Evolutionary conservation across 2,329 filamentous ascomycete genomes (phyloP).

Genomic region (Trichoderma asperellum): DNA sequence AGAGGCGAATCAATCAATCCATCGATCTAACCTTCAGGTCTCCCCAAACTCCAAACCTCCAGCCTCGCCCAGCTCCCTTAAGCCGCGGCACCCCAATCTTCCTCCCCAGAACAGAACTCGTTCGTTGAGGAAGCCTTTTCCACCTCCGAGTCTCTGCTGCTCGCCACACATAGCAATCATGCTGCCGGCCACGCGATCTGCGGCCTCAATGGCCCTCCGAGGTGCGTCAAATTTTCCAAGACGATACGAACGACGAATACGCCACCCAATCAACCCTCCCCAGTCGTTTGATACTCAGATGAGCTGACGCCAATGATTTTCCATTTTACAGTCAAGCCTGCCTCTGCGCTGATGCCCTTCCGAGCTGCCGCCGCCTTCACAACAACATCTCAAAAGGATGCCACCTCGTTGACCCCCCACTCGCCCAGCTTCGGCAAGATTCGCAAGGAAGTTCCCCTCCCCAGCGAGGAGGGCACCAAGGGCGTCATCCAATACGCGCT

Average conservation of each 20-base stretch:
- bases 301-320: background rate
- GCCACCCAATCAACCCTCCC: background rate
- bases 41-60: conserved; percentile 36
- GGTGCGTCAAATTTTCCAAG: conserved; percentile 44
- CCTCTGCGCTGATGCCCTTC: conserved; percentile 64
- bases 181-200: conserved; percentile 55
- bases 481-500: conserved; percentile 82
- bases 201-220: conserved; percentile 57
- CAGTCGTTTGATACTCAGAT: background rate
- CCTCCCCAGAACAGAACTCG: conserved; percentile 6
- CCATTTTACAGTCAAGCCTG: conserved; percentile 63
- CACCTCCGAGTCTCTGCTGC: background rate
- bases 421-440: conserved; percentile 57
- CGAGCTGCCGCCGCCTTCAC: conserved; percentile 66
- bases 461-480: conserved; percentile 80
- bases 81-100: conserved; percentile 28
- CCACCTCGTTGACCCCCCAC: conserved; percentile 59
- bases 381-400: conserved; percentile 68
- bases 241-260: background rate
- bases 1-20: conserved; percentile 38
- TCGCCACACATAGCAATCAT: conserved; percentile 41
- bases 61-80: conserved; percentile 32
- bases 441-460: conserved; percentile 73
- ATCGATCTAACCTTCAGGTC: background rate
- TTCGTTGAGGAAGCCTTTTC: background rate